A percentile compares a stretch with the other conserved stretches of the same genome.
These are phyloP conservation scores for Dalbergia oliveri DNA, from an alignment of 306 rosid species.

Conservation along the genomic window DNA sequence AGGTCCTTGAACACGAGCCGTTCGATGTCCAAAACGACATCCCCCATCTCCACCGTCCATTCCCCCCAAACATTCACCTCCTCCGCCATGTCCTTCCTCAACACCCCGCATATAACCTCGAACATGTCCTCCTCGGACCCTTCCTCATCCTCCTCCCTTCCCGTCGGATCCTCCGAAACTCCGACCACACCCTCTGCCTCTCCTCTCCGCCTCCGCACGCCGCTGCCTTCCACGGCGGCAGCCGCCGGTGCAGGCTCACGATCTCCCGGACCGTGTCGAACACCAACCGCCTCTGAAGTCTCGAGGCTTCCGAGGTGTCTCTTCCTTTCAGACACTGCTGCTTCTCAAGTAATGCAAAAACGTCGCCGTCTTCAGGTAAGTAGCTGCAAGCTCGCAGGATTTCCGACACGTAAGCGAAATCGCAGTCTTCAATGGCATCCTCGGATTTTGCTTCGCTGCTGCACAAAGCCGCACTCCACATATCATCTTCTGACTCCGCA, in stretches of 20 bases:
- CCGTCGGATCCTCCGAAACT: conserved; percentile 65
- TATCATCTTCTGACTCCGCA: conserved; percentile 74
- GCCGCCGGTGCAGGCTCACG: conserved; percentile 54
- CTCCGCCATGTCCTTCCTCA: conserved; percentile 76
- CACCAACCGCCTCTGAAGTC: conserved; percentile 66
- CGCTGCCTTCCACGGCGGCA: conserved; percentile 83
- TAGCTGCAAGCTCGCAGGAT: conserved; percentile 68
- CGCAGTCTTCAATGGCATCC: conserved; percentile 63
- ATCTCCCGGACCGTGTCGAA: conserved; percentile 83
- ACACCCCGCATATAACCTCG: conserved; percentile 71
- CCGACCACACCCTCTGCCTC: conserved; percentile 65
- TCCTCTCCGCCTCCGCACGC: conserved; percentile 33
- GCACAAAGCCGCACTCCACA: conserved; percentile 61
- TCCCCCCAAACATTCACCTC: conserved; percentile 75
- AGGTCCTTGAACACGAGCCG: conserved; percentile 89
- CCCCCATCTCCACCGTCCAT: conserved; percentile 73
- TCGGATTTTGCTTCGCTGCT: conserved; percentile 56
- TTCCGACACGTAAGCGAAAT: conserved; percentile 74
- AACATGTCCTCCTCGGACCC: conserved; percentile 60
- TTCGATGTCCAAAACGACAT: conserved; percentile 75
- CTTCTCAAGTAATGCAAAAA: conserved; percentile 74
- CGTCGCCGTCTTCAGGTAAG: conserved; percentile 66
- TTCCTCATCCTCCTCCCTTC: conserved; percentile 64
- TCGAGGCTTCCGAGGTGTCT: conserved; percentile 66
- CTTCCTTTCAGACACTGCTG: conserved; percentile 74